phyloP scores from a whole-genome alignment of 2,329 filamentous ascomycete genomes.

The Dactylella cylindrospora region DNA sequence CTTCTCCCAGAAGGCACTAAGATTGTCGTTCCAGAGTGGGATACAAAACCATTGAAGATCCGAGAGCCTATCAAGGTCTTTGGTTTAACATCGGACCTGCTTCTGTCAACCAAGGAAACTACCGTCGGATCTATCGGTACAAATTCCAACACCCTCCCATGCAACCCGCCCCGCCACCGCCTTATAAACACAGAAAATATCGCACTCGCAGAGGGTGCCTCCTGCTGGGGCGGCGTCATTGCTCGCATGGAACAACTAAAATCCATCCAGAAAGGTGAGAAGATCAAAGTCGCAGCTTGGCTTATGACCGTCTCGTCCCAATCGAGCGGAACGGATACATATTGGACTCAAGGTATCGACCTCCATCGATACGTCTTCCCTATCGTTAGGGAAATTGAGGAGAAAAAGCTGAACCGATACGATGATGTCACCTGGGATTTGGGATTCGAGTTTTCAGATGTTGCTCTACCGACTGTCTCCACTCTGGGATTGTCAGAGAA shows the following conservation, averaged over 20 bases:
- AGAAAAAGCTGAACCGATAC: slow-evolving; percentile 31
- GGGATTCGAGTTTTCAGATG: slow-evolving; percentile 49
- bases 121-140: slow-evolving; percentile 48
- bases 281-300: slow-evolving; percentile 48
- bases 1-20: slow-evolving; percentile 46
- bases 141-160: slow-evolving; percentile 49
- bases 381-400: slow-evolving; percentile 47
- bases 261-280: slow-evolving; percentile 42
- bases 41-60: slow-evolving; percentile 48
- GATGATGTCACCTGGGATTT: slow-evolving; percentile 46
- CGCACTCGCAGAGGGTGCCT: slow-evolving; percentile 47
- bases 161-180: slow-evolving; percentile 49
- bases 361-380: slow-evolving; percentile 49
- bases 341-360: slow-evolving; percentile 49
- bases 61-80: slow-evolving; percentile 48
- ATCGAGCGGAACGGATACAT: slow-evolving; percentile 48
- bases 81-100: slow-evolving; percentile 47
- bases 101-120: slow-evolving; percentile 48
- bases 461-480: slow-evolving; percentile 48
- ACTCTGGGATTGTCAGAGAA: slow-evolving; percentile 48
- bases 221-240: slow-evolving; percentile 49
- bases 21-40: slow-evolving; percentile 48
- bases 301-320: slow-evolving; percentile 49
- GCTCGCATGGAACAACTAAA: slow-evolving; percentile 46
- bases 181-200: slow-evolving; percentile 49